A percentile compares a stretch with the other conserved stretches of the same genome.
Evolutionary conservation across 179 eudicot genomes (phyloP).

Genomic region (Kewa caespitosa): DNA sequence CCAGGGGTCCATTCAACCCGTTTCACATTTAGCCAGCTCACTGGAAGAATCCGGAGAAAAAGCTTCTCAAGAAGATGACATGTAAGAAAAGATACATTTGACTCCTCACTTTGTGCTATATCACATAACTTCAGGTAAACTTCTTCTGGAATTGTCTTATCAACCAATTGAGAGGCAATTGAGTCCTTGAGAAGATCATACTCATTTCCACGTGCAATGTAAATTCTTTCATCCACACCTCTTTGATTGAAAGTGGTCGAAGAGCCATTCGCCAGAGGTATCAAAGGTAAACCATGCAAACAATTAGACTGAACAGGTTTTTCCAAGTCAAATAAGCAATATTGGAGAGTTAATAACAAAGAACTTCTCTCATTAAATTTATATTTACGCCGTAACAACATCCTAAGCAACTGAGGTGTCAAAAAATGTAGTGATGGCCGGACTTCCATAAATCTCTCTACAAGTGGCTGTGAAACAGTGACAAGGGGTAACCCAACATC

Average conservation of each 20-base stretch:
- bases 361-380: constrained; percentile 71
- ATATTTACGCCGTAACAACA: constrained; percentile 72
- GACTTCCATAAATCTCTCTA: constrained; percentile 76
- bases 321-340: constrained; percentile 78
- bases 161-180: constrained; percentile 78
- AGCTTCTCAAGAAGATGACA: constrained; percentile 83
- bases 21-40: constrained; percentile 84
- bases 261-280: constrained; percentile 88
- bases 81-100: constrained; percentile 74
- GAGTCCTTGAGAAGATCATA: constrained; percentile 82
- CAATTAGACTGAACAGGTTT: constrained; percentile 55
- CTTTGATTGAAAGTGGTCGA: constrained; percentile 68
- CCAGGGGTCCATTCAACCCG: constrained; percentile 84
- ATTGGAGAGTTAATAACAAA: constrained; percentile 74
- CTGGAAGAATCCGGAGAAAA: constrained; percentile 71
- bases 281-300: constrained; percentile 77
- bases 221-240: constrained; percentile 73
- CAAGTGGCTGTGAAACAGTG: constrained; percentile 59
- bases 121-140: constrained; percentile 71
- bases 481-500: constrained; percentile 82
- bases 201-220: constrained; percentile 67
- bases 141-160: constrained; percentile 57
- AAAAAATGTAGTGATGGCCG: constrained; percentile 84
- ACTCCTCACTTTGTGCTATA: constrained; percentile 69
- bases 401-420: constrained; percentile 85